These are phyloP conservation scores for Fraxinus albicans DNA, from an alignment of 305 asterid genomes.

Conservation along the genomic window DNA sequence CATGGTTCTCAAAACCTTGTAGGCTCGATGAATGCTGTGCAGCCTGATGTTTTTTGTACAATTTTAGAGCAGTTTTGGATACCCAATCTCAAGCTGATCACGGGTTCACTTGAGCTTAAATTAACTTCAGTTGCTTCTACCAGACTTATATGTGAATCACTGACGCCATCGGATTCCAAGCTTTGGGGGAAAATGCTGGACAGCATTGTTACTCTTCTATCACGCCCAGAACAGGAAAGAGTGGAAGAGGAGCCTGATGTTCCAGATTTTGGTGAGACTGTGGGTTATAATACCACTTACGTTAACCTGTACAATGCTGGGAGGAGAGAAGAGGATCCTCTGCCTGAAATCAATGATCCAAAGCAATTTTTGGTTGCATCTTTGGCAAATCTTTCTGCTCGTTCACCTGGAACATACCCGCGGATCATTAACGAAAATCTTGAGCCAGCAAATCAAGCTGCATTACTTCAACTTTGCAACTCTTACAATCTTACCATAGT, in stretches of 20 bases:
- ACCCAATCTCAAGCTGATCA: constrained; percentile 71
- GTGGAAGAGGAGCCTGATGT: constrained; percentile 79
- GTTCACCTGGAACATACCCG: constrained; percentile 65
- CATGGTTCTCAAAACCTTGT: constrained; percentile 71
- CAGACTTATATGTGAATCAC: constrained; percentile 65
- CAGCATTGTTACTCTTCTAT: constrained; percentile 83
- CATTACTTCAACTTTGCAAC: constrained; percentile 69
- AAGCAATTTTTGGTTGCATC: constrained; percentile 73
- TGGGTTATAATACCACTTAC: constrained; percentile 73
- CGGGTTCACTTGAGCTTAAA: constrained; percentile 74
- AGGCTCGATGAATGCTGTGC: constrained; percentile 70
- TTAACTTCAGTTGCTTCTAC: constrained; percentile 81
- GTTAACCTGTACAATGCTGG: constrained; percentile 78
- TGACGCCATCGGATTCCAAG: constrained; percentile 55
- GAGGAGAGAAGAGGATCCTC: constrained; percentile 86
- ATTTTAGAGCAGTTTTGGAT: constrained; percentile 81
- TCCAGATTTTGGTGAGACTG: constrained; percentile 78
- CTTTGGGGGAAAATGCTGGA: constrained; percentile 87
- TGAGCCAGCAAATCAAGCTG: constrained; percentile 74
- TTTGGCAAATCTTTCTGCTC: constrained; percentile 62
- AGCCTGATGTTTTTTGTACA: constrained; percentile 53
- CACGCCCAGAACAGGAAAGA: constrained; percentile 78
- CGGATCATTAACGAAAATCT: constrained; percentile 56
- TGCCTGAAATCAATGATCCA: constrained; percentile 77
- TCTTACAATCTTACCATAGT: constrained; percentile 53